Conservation (phyloP, 139 green algal genomes). For the Trebouxia sp. region DNA sequence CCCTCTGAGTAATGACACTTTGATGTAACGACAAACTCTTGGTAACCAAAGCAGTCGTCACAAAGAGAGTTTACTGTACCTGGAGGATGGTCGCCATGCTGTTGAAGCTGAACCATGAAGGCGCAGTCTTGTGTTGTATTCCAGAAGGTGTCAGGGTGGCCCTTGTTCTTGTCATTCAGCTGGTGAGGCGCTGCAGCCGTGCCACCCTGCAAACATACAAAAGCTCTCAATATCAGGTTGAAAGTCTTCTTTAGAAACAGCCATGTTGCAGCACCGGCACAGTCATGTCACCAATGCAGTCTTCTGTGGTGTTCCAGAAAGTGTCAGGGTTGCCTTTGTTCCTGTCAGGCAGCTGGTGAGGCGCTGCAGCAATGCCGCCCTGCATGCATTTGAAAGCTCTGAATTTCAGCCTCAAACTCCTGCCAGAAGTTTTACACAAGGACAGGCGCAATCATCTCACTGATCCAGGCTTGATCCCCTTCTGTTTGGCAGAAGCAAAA, state of each 20-base stretch:
- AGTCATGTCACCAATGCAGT: too few relatives aligned
- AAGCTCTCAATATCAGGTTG: slow-evolving; percentile 42
- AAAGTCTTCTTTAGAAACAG: background rate
- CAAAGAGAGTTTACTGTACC: background rate
- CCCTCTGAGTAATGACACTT: too few relatives aligned
- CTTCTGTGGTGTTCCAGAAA: slow-evolving; percentile 33
- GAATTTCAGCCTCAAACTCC: slow-evolving; percentile 37
- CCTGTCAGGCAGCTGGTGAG: slow-evolving; percentile 65
- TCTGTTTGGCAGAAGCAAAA: too few relatives aligned
- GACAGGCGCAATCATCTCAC: too few relatives aligned
- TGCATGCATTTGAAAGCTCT: slow-evolving; percentile 33
- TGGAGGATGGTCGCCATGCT: too few relatives aligned
- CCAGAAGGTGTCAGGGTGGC: slow-evolving; percentile 50
- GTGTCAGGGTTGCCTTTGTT: slow-evolving; percentile 50
- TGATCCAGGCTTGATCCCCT: too few relatives aligned
- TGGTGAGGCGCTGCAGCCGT: slow-evolving; percentile 53
- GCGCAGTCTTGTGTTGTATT: slow-evolving; percentile 30
- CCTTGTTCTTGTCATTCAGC: slow-evolving; percentile 66
- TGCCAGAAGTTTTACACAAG: background rate
- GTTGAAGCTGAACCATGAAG: slow-evolving; percentile 46
- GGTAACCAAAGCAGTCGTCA: too few relatives aligned
- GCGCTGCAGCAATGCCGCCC: slow-evolving; percentile 57
- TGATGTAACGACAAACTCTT: too few relatives aligned
- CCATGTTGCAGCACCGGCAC: background rate
- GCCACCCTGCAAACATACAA: slow-evolving; percentile 43